These are phyloP conservation scores for Scenedesmus sp. DNA, from an alignment of 163 green algal species.

Conservation along the genomic window DNA sequence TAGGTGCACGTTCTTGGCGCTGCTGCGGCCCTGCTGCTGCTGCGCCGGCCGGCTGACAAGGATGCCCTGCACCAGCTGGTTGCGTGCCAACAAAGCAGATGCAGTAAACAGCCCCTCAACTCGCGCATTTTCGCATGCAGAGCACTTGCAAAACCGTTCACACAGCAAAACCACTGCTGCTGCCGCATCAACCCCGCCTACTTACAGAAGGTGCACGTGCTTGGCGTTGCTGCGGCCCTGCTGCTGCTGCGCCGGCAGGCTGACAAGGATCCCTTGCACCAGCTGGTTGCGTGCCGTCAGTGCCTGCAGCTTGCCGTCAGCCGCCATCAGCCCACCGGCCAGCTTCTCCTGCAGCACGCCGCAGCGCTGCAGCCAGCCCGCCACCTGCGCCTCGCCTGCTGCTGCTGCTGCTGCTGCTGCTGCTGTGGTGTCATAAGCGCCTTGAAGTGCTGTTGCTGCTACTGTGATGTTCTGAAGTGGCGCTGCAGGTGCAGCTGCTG, in stretches of 20 bases:
- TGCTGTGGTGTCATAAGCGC: neutral
- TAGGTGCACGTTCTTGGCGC: neutral
- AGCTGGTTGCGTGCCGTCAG: constrained; percentile 37
- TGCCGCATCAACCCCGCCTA: neutral
- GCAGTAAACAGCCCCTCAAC: too few species aligned
- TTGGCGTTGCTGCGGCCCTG: neutral
- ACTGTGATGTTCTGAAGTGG: neutral
- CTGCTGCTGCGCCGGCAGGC: constrained; percentile 22
- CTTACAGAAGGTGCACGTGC: constrained; percentile 26
- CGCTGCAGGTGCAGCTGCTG: neutral
- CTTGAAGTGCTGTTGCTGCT: neutral
- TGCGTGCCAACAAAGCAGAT: neutral
- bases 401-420: neutral
- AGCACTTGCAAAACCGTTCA: too few species aligned
- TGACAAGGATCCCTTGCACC: constrained; percentile 47
- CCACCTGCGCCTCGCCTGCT: constrained; percentile 8
- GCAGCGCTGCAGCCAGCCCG: constrained; percentile 18
- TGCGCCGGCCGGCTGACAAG: constrained; percentile 38
- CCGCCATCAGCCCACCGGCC: constrained; percentile 37
- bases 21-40: neutral
- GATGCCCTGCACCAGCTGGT: constrained; percentile 44
- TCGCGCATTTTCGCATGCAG: too few species aligned
- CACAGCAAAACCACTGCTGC: too few species aligned
- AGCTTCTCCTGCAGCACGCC: constrained; percentile 45
- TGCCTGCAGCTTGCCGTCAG: constrained; percentile 43